Evolutionary conservation across 73 alveolate genomes (phyloP).

Genomic region (Breviolum minutum): DNA sequence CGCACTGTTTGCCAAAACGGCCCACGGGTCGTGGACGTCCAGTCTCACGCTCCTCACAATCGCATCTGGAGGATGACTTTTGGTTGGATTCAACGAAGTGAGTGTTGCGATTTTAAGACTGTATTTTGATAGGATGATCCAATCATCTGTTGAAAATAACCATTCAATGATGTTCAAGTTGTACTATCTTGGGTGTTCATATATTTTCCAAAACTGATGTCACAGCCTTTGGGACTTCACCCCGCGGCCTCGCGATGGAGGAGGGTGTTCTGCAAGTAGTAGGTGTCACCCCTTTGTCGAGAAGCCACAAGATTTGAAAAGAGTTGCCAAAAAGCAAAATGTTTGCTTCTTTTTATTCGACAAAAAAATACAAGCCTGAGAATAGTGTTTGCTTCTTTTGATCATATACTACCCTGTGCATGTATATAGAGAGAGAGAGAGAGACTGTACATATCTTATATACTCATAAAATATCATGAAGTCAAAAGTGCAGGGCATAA

Average conservation of each 20-base stretch:
- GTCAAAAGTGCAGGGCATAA: neutral
- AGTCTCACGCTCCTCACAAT: neutral
- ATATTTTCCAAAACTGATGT: no score
- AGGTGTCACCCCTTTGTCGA: slow-evolving; percentile 31
- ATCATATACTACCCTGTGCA: neutral
- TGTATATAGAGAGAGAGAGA: neutral
- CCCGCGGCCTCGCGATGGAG: slow-evolving; percentile 71
- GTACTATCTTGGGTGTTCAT: no score
- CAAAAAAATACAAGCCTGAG: neutral
- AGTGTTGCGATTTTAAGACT: no score
- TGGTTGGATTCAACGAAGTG: no score
- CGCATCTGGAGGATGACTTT: neutral
- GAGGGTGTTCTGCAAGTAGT: slow-evolving; percentile 93
- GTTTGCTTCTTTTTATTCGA: no score
- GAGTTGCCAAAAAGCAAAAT: no score
- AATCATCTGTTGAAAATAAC: no score
- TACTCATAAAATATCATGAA: neutral
- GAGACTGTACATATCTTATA: no score
- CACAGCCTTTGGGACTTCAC: no score
- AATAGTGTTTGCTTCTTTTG: no score
- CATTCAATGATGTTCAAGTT: no score
- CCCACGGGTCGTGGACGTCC: slow-evolving; percentile 42
- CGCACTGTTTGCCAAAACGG: slow-evolving; percentile 42
- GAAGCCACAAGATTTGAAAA: neutral
- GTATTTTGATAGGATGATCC: no score